phyloP scores from a whole-genome alignment of 306 rosid genomes.

The Cucumis sativus region Cucumber_9930_V3 NC_026661.2:338001-338500 shows the following conservation, averaged over 20 bases:
- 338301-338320: slow-evolving; percentile 52
- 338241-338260: background rate
- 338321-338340: slow-evolving; percentile 61
- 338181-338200: background rate
- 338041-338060: background rate
- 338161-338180: background rate
- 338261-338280: background rate
- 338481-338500: slow-evolving; percentile 1
- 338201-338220: background rate
- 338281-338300: slow-evolving; percentile 16
- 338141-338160: background rate
- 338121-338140: background rate
- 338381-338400: slow-evolving; percentile 65
- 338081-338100: background rate
- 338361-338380: slow-evolving; percentile 87
- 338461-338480: slow-evolving; percentile 83
- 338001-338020: no score
- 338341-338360: slow-evolving; percentile 53
- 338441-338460: slow-evolving; percentile 60
- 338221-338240: background rate
- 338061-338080: background rate
- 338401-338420: slow-evolving; percentile 56
- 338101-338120: background rate
- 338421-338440: slow-evolving; percentile 92
- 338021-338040: background rate